Base-by-base conservation (phyloP, 345 rosid genomes). In the Corchorus olitorius region DNA sequence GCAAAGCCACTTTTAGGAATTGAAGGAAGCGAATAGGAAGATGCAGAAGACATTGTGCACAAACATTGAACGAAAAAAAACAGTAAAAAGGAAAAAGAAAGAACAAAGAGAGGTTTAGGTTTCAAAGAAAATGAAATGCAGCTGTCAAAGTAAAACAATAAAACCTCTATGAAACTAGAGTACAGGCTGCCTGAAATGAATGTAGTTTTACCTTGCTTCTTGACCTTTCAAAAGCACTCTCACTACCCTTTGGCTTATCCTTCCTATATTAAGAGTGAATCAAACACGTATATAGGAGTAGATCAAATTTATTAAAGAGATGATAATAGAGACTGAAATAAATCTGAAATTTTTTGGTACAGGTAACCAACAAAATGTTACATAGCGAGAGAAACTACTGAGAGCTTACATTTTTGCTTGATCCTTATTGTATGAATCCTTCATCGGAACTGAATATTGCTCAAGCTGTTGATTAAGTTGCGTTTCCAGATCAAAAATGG, bases 201-300 rank as follows among this genome's bases (percentile, higher is more conserved):
- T 37, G 70, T 49, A 11, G 43, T 56, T 49, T 85, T 85, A 90
- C 98, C 98, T 86, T 91, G 80, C 70, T 83, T 76, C 77, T 68
- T 67, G 92, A 83, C 80, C 80, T 86, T 78, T 84, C 86, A 35
- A 65, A 81, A 61, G 81, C 75, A 73, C 69, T 77, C 76, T 81
- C 86, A 17, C 33, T 74, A 75, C 87, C 90, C 97, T 92, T n/a
- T n/a, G n/a, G n/a, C n/a, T n/a, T n/a, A n/a, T n/a, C n/a, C n/a
- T n/a, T n/a, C n/a, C n/a, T n/a, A 85, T 65, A 77, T 74, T 58
- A 64, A 20, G 71, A 83, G 56, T 5, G 75, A 41, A 62, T 67
- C 37, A 77, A 54, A 65, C 39, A 60, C 77, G 6, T 56, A 17
- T 12, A 64, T 55, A 39, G 74, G 19, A 20, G n/a, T n/a, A 27